phyloP scores from a whole-genome alignment of 2,329 filamentous ascomycete genomes.

The Hirsutella rhossiliensis region DNA sequence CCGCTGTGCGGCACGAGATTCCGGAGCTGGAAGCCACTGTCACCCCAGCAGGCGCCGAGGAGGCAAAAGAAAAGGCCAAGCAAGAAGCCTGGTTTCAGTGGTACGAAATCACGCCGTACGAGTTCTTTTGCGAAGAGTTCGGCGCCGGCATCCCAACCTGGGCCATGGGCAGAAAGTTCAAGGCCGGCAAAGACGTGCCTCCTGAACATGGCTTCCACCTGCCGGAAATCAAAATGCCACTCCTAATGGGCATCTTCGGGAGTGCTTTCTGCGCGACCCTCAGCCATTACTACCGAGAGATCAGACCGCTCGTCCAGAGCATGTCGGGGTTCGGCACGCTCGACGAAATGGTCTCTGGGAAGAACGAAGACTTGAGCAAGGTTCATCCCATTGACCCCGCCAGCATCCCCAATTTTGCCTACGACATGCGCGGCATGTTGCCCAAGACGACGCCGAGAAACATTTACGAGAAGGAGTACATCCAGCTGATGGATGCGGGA shows the following conservation, averaged over 20 bases:
- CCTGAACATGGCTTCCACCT: conserved; percentile 56
- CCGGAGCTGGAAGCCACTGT: conserved; percentile 42
- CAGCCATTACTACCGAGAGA: conserved; percentile 90
- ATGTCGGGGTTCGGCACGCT: conserved; percentile 65
- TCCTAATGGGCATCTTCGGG: conserved; percentile 90
- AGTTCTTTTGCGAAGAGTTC: conserved; percentile 91
- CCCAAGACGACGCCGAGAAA: conserved; percentile 67
- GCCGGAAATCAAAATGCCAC: conserved; percentile 72
- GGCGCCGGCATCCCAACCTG: conserved; percentile 87
- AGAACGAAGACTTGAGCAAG: conserved; percentile 75
- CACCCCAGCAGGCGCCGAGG: conserved; percentile 25
- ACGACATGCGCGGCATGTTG: conserved; percentile 66
- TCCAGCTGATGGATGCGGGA: conserved; percentile 88
- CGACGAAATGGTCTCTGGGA: conserved; percentile 71
- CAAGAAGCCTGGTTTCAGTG: conserved; percentile 90
- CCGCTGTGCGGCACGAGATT: conserved; percentile 90
- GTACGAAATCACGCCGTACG: conserved; percentile 92
- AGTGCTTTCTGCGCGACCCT: conserved; percentile 93
- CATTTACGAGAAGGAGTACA: conserved; percentile 57
- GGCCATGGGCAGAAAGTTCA: conserved; percentile 77
- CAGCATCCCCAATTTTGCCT: conserved; percentile 77
- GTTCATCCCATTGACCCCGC: conserved; percentile 93
- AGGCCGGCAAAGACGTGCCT: conserved; percentile 42
- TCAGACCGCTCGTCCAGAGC: conserved; percentile 68
- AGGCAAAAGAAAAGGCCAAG: conserved; percentile 38